Conservation (phyloP, 345 rosid species). For the Camelina hispida region DNA sequence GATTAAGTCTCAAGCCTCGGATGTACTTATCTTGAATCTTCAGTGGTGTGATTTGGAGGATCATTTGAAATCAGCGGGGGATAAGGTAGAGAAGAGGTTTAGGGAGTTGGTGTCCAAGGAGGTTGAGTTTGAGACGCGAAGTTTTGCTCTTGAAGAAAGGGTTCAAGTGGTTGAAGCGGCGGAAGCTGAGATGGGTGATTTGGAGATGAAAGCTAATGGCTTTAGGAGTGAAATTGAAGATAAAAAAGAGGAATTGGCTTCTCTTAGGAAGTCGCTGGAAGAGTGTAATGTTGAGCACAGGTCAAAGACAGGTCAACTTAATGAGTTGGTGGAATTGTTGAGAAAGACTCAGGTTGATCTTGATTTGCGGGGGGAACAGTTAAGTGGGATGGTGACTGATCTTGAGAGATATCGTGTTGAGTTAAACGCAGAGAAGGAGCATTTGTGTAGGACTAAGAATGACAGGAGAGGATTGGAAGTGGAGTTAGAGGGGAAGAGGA, state of each 20-base stretch:
- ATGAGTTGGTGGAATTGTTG: background rate
- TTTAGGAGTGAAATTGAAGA: conserved; percentile 22
- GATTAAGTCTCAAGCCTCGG: conserved; percentile 2
- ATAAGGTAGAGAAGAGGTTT: background rate
- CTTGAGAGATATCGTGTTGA: conserved; percentile 17
- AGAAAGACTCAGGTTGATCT: conserved; percentile 28
- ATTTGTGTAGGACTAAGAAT: background rate
- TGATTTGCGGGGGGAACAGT: background rate
- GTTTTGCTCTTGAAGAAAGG: conserved; percentile 23
- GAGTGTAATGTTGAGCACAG: conserved; percentile 13
- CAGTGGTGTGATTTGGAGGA: conserved; percentile 31
- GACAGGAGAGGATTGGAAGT: conserved; percentile 19
- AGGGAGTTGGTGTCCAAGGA: conserved; percentile 22
- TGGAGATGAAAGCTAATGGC: conserved; percentile 14
- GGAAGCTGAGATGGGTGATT: conserved; percentile 15
- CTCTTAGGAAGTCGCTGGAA: conserved; percentile 15
- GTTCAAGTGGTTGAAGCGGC: conserved; percentile 30
- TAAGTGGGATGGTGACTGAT: conserved; percentile 2
- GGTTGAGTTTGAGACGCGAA: conserved; percentile 2
- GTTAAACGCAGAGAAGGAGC: conserved; percentile 12
- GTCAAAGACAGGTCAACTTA: conserved; percentile 22
- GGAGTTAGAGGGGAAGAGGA: conserved; percentile 8
- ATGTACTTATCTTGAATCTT: conserved; percentile 18
- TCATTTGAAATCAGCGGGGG: background rate
- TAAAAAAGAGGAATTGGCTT: background rate